Evolutionary conservation across 176 grass and related monocot species (phyloP), one percentile per base, ranked within the genome.

Genomic region (Carex parvula): DNA sequence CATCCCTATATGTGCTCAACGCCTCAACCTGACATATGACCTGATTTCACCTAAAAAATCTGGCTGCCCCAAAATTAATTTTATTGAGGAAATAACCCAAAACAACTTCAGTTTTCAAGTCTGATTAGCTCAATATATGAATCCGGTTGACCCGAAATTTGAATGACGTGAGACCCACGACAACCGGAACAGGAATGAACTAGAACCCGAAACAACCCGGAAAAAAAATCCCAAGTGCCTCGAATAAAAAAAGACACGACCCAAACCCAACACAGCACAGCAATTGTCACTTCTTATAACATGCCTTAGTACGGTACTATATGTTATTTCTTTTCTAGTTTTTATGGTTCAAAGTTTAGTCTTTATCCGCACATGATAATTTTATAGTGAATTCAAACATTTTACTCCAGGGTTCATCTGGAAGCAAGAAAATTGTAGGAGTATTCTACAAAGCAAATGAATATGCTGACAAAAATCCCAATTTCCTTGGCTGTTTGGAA

Each of bases 351-450:
- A 50, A 50, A 17, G 6, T 77, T 33, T 77, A 32, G 1, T 5
- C 18, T 32, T 5, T 14, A 35, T 46, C 5, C 20, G 35, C 32
- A 21, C n/a, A 46, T 46, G 15, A 65, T 82, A 22, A 65, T 3
- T 50, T 61, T 16, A 42, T 50, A 8, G 33, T 42, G 10, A 64
- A 56, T 77, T 39, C 24, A 58, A 5, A 41, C 10, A 81, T 56
- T 66, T 46, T 56, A 37, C 14, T 35, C 16, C 88, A 98, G 95
- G 90, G 89, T 57, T 98, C 92, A 3, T 35, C 95, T 3, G 91
- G 88, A 60, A 90, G 92, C 88, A 98, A 98, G 88, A 98, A 98
- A 89, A 98, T 98, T 62, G 92, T 98, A 11, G 95, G 95, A 10
- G 95, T 98, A 39, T 98, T 98, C 82, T 98, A 98, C 86, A 91